phyloP scores from a whole-genome alignment of 108 stramenopile genomes.

The Nitzschia sp. region DNA sequence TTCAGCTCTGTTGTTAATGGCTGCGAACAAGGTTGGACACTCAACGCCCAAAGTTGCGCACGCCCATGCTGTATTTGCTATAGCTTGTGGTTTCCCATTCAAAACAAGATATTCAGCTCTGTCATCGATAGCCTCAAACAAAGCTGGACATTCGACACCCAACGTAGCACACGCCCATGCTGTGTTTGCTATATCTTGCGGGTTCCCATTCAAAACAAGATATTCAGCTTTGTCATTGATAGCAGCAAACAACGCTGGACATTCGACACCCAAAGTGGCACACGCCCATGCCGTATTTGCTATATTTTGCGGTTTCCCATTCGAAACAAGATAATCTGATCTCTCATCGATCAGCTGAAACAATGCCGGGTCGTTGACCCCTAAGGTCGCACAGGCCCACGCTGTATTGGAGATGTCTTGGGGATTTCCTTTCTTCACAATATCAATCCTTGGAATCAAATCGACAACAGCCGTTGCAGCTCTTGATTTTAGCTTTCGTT shows the following conservation, averaged over 20 bases:
- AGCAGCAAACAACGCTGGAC: conserved; percentile 6
- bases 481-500: conserved; percentile 6
- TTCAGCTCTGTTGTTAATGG: neutral
- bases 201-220: conserved; percentile 13
- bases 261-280: conserved; percentile 15
- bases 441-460: neutral
- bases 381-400: neutral
- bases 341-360: neutral
- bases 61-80: conserved; percentile 27
- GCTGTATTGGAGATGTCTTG: conserved; percentile 15
- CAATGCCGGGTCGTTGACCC: neutral
- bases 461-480: neutral
- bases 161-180: conserved; percentile 30
- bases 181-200: conserved; percentile 27
- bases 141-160: neutral
- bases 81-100: conserved; percentile 12
- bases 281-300: conserved; percentile 23
- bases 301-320: neutral
- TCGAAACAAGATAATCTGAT: neutral
- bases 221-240: conserved; percentile 9
- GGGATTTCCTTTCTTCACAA: neutral
- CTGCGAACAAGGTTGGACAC: neutral
- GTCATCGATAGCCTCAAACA: conserved; percentile 21
- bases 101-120: conserved; percentile 1
- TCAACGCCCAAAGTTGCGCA: conserved; percentile 10